Percentiles rank a stretch among this genome's conserved stretches.
Evolutionary conservation across 345 rosid species (phyloP).

Genomic region (Geranium rotundifolium): DNA sequence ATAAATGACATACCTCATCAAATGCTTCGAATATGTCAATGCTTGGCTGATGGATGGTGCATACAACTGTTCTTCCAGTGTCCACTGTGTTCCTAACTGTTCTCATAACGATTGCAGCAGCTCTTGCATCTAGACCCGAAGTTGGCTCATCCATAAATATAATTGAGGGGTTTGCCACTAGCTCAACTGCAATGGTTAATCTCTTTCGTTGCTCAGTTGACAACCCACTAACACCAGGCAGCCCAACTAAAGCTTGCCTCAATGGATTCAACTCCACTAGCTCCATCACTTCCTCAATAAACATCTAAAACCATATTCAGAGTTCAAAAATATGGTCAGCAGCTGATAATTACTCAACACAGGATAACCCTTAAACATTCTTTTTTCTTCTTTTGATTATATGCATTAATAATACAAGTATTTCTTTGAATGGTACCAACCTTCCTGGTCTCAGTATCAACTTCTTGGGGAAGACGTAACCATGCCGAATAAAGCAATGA

Average conservation of each 20-base stretch:
- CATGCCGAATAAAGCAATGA: constrained; percentile 70
- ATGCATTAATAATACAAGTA: too few species aligned
- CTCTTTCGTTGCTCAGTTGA: constrained; percentile 41
- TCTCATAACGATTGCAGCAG: constrained; percentile 50
- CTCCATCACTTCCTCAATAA: constrained; percentile 30
- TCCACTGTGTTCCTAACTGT: constrained; percentile 41
- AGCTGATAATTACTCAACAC: too few species aligned
- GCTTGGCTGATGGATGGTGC: constrained; percentile 47
- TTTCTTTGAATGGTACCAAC: constrained; percentile 10
- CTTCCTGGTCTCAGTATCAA: constrained; percentile 42
- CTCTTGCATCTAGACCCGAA: constrained; percentile 41
- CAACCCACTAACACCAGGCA: constrained; percentile 35
- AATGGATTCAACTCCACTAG: constrained; percentile 28
- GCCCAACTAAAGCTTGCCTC: constrained; percentile 26
- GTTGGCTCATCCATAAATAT: constrained; percentile 48
- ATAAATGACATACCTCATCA: constrained; percentile 28
- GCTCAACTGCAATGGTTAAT: constrained; percentile 40
- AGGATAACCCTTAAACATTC: too few species aligned
- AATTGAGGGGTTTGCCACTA: constrained; percentile 40
- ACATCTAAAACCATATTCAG: constrained; percentile 4
- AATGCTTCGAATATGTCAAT: constrained; percentile 37
- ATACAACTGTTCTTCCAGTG: constrained; percentile 40
- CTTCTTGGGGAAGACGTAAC: constrained; percentile 49
- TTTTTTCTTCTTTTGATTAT: too few species aligned
- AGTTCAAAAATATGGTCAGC: too few species aligned